A percentile compares a stretch with the other conserved stretches of the same genome.
These are phyloP conservation scores for Cyberlindnera suaveolens DNA, from an alignment of 805 yeast genomes.

Conservation along the genomic window DNA sequence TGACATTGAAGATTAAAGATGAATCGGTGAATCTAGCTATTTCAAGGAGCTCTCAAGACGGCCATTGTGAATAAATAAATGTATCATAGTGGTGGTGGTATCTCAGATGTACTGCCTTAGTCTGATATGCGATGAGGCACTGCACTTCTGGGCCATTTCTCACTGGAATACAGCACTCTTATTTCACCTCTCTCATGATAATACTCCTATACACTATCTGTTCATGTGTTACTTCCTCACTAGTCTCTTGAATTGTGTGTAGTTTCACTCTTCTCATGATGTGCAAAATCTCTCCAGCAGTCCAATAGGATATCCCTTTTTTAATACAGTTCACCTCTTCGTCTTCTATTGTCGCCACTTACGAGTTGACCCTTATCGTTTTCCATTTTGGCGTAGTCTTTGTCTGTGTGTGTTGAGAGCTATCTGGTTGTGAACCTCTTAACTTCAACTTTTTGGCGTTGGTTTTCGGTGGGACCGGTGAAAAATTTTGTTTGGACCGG, in stretches of 20 bases:
- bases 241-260: background rate
- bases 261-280: background rate
- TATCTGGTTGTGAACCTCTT: slow-evolving; percentile 6
- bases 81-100: no score
- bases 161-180: no score
- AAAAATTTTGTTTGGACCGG: slow-evolving; percentile 12
- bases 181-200: no score
- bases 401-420: slow-evolving; percentile 1
- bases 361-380: slow-evolving; percentile 99
- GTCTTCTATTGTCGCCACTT: slow-evolving; percentile 37
- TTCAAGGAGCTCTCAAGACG: background rate
- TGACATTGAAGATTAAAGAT: background rate
- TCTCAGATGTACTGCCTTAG: no score
- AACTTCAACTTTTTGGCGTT: slow-evolving; percentile 11
- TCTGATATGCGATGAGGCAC: no score
- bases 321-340: background rate
- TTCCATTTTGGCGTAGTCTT: slow-evolving; percentile 70
- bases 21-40: background rate
- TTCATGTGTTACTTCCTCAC: no score
- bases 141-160: no score
- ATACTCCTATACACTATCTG: no score
- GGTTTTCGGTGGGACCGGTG: slow-evolving; percentile 8
- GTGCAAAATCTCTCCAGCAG: background rate
- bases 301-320: background rate
- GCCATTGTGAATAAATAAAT: background rate